Conservation (phyloP, 305 asterid species). For the Rubia tinctorum region DNA sequence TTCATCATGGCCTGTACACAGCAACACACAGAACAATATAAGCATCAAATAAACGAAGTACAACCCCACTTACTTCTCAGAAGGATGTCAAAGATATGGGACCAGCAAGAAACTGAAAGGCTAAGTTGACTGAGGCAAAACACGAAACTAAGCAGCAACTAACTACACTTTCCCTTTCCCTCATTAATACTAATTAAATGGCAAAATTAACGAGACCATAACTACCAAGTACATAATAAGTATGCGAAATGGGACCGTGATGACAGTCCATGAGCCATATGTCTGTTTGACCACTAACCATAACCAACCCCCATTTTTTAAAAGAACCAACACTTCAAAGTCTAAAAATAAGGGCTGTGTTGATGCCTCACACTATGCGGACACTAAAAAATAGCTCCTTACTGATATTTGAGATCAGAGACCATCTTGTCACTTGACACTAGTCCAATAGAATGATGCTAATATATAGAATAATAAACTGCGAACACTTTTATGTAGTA, state of each 20-base stretch:
- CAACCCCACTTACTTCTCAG: neutral
- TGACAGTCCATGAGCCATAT: neutral
- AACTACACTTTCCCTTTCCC: neutral
- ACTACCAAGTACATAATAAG: neutral
- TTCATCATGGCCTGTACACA: constrained; percentile 43
- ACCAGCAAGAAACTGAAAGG: neutral
- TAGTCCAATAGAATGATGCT: neutral
- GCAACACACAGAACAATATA: neutral
- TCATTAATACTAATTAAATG: neutral
- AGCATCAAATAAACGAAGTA: constrained; percentile 1
- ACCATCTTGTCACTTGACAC: neutral
- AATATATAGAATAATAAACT: neutral
- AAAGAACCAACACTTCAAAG: neutral
- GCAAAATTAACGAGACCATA: neutral
- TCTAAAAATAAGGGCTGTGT: too few species aligned
- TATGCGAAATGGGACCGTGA: neutral
- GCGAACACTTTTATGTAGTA: neutral
- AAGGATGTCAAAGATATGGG: neutral
- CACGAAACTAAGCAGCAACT: neutral
- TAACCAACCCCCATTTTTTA: neutral
- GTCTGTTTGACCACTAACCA: neutral
- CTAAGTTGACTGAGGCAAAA: neutral
- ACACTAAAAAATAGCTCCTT: neutral
- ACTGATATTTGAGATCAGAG: neutral
- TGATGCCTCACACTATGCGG: neutral